Conservation (phyloP, 345 rosid genomes). For the Salix purpurea region DNA sequence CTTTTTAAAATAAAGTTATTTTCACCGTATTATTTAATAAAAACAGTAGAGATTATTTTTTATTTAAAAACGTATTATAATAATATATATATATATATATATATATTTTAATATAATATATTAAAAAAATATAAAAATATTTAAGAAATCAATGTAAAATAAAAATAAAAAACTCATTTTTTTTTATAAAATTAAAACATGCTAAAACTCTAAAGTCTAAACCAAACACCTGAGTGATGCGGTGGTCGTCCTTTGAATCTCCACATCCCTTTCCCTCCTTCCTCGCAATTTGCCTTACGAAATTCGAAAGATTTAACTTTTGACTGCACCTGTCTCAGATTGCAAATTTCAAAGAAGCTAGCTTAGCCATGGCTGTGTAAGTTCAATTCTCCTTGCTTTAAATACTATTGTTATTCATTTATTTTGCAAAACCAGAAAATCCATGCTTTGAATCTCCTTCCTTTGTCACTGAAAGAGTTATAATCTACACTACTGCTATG, state of each 20-base stretch:
- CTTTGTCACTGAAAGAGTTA: background rate
- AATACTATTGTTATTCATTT: background rate
- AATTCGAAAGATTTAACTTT: background rate
- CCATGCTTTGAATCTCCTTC: background rate
- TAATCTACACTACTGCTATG: background rate
- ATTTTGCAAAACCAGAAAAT: background rate
- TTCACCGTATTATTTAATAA: no score
- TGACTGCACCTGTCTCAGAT: background rate
- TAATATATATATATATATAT: no score
- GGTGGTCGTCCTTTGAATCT: background rate
- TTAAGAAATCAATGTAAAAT: no score
- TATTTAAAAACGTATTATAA: no score
- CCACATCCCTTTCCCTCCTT: background rate
- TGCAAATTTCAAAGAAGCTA: background rate
- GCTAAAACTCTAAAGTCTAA: no score
- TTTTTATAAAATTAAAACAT: no score
- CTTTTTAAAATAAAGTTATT: no score
- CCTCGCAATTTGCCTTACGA: background rate
- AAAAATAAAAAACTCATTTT: no score
- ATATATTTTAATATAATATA: no score
- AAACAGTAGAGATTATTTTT: no score
- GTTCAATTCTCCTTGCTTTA: background rate
- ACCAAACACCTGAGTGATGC: background rate
- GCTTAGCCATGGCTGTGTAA: slow-evolving; percentile 14
- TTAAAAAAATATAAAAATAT: no score